Percentiles rank a stretch among this genome's conserved stretches.
Evolutionary conservation across 495 filamentous ascomycete genomes (phyloP).

Genomic region (Parathielavia hyrcaniae): DNA sequence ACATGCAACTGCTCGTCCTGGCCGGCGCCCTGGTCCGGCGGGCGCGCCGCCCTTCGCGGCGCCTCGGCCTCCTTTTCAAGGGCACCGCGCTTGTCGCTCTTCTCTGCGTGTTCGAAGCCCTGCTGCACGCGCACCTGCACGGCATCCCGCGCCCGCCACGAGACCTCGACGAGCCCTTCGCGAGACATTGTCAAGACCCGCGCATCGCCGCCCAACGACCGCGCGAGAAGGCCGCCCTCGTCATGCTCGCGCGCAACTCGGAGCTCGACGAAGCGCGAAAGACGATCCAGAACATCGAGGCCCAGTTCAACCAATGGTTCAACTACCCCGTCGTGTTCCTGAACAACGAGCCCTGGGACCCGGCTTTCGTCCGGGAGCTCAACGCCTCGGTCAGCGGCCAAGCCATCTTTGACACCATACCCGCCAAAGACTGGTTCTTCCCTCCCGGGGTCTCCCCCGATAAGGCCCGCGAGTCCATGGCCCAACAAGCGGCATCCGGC

Average conservation of each 20-base stretch:
- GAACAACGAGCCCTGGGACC: slow-evolving; percentile 83
- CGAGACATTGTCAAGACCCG: slow-evolving; percentile 40
- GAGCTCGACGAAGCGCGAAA: slow-evolving; percentile 85
- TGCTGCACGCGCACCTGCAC: slow-evolving; percentile 34
- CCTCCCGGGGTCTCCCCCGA: slow-evolving; percentile 79
- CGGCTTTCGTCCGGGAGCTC: slow-evolving; percentile 77
- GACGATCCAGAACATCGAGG: slow-evolving; percentile 86
- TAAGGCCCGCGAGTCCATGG: slow-evolving; percentile 76
- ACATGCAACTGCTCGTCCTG: slow-evolving; percentile 6
- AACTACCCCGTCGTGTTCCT: slow-evolving; percentile 95
- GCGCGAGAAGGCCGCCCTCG: slow-evolving; percentile 85
- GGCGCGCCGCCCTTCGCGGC: slow-evolving; percentile 7
- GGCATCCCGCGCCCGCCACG: slow-evolving; percentile 30
- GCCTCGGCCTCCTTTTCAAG: neutral
- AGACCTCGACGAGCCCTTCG: slow-evolving; percentile 42
- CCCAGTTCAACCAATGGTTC: slow-evolving; percentile 97
- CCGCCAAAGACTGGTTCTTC: slow-evolving; percentile 81
- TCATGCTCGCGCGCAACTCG: slow-evolving; percentile 88
- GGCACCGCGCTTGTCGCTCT: slow-evolving; percentile 9
- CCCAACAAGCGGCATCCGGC: slow-evolving; percentile 76
- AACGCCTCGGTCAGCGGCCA: slow-evolving; percentile 75
- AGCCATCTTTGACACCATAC: slow-evolving; percentile 69
- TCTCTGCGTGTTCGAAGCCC: slow-evolving; percentile 17
- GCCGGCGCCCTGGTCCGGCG: neutral
- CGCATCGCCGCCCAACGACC: slow-evolving; percentile 42